Base-by-base conservation (phyloP, 208 protist genomes). In the Trypanosoma caninum region DNA sequence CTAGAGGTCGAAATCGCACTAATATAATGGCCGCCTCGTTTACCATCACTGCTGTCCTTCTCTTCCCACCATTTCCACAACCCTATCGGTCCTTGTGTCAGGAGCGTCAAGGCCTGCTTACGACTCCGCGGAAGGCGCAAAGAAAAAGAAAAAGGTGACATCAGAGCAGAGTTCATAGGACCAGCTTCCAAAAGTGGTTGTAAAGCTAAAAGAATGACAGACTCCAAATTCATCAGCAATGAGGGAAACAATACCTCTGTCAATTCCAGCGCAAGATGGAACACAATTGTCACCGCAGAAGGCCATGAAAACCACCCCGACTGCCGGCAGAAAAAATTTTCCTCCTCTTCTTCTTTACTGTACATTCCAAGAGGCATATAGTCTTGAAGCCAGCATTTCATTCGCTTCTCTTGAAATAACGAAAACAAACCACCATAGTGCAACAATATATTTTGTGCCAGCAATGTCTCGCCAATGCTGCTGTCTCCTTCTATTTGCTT, bases 171-270 rank as follows among this genome's bases (percentile, higher is more conserved):
- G 10, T 55, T 16, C 22, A 53, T 11, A 34, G n/a, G 14, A 22
- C 42, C 45, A 48, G 31, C 41, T n/a, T 59, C 57, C 23, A 72
- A 50, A 40, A 72, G 57, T 48, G 65, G 65, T 30, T 72, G 48
- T 22, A 72, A 25, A 11, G 65, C 65, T 35, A 35, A 13, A 13
- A 72, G 51, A 22, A 72, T 53, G n/a, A 58, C 53, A 22, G 57
- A 52, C 52, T 72, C 65, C 25, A 72, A 16, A 27, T 22, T 45
- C 46, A 14, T 6, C 27, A 60, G 27, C 4, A 72, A 22, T 10
- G 57, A 53, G 22, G 65, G 65, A 34, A 72, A 65, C 8, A 72
- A 44, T 18, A 22, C 18, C 30, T 44, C 38, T 51, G 65, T 51
- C 13, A 72, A 23, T n/a, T 72, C 57, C 20, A 60, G 25, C 10